A percentile compares a stretch with the other conserved stretches of the same genome.
These are phyloP conservation scores for Metschnikowia lochheadii DNA, from an alignment of 805 yeast species.

Conservation along the genomic window DNA sequence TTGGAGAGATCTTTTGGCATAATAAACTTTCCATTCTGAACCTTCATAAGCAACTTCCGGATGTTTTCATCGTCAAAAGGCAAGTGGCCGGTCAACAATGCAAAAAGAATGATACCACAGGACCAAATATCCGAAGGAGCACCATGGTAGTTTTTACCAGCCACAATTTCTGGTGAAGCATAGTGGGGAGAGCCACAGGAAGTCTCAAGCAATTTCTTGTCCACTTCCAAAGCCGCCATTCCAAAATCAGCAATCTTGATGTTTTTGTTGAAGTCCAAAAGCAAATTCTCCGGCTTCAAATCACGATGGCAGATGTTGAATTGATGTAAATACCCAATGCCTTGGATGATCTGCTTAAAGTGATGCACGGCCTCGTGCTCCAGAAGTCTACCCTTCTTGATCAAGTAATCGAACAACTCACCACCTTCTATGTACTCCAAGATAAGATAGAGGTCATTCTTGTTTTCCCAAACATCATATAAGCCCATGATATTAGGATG, in stretches of 20 bases:
- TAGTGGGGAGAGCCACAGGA: slow-evolving; percentile 98
- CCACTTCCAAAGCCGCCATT: slow-evolving; percentile 94
- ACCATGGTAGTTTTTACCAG: slow-evolving; percentile 93
- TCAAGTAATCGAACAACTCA: slow-evolving; percentile 86
- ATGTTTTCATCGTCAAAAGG: slow-evolving; percentile 98
- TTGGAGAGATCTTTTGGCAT: slow-evolving; percentile 76
- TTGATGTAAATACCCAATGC: slow-evolving; percentile 80
- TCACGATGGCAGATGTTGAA: slow-evolving; percentile 87
- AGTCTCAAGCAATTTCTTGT: slow-evolving; percentile 80
- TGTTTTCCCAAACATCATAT: slow-evolving; percentile 86
- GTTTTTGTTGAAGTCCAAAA: slow-evolving; percentile 77
- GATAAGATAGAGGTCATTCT: slow-evolving; percentile 76
- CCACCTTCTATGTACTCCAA: slow-evolving; percentile 97
- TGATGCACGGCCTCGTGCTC: slow-evolving; percentile 88
- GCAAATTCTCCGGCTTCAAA: slow-evolving; percentile 74
- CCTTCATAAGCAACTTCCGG: slow-evolving; percentile 79
- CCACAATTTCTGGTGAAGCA: slow-evolving; percentile 96
- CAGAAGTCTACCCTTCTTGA: slow-evolving; percentile 81
- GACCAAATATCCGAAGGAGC: slow-evolving; percentile 98
- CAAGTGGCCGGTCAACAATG: slow-evolving; percentile 87
- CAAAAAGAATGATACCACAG: slow-evolving; percentile 92
- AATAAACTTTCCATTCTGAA: slow-evolving; percentile 80
- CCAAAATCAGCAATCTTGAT: slow-evolving; percentile 98
- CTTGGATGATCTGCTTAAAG: slow-evolving; percentile 80
- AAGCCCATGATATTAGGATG: slow-evolving; percentile 77